phyloP scores from a whole-genome alignment of 2,329 filamentous ascomycete genomes.

The Trichoderma pleuroti region DNA sequence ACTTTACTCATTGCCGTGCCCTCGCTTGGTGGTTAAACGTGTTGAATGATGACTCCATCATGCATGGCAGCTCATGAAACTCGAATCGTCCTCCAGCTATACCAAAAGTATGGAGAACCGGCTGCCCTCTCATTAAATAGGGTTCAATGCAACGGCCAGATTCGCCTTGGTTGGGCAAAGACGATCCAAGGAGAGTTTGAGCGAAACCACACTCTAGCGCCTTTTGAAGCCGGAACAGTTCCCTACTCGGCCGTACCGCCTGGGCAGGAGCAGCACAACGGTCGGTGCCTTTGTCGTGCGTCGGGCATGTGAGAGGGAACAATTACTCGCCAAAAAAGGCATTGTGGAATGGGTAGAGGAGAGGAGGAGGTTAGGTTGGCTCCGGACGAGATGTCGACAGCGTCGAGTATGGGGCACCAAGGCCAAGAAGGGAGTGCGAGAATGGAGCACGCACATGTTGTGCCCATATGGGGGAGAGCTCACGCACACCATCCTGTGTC shows the following conservation, averaged over 20 bases:
- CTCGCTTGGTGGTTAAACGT: background rate
- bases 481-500: background rate
- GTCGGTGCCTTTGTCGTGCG: background rate
- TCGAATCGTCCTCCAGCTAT: background rate
- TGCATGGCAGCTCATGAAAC: conserved; percentile 3
- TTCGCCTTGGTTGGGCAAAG: conserved; percentile 9
- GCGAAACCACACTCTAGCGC: conserved; percentile 13
- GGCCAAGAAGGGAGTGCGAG: background rate
- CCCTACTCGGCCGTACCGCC: conserved; percentile 1
- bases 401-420: background rate
- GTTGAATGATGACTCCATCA: background rate
- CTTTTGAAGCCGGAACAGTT: conserved; percentile 4
- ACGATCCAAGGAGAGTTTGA: conserved; percentile 12
- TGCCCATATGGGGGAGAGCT: background rate
- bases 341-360: background rate
- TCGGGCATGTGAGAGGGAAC: background rate
- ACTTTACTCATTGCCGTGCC: background rate
- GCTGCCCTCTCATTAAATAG: conserved; percentile 10
- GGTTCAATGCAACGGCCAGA: conserved; percentile 9
- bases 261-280: background rate
- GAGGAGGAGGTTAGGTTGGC: background rate
- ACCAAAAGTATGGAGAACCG: background rate
- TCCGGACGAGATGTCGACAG: background rate
- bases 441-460: conserved; percentile 5
- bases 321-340: background rate